Base-by-base conservation (phyloP, 2,329 filamentous ascomycete genomes). In the Aspergillus pseudoviridinutans region DNA sequence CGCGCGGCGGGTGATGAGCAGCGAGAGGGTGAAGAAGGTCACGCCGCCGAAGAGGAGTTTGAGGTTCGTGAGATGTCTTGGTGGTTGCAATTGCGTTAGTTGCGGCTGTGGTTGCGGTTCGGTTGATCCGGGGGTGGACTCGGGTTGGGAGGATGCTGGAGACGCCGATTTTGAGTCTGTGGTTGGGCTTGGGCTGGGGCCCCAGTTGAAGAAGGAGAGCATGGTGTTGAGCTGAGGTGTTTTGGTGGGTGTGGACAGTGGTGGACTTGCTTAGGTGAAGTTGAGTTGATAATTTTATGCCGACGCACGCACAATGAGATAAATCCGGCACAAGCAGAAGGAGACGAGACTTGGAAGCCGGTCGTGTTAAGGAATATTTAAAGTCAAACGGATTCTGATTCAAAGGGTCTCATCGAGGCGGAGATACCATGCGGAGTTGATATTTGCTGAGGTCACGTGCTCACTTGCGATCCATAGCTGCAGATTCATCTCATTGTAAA, bases 31-130 rank as follows among this genome's bases (percentile, higher is more conserved):
- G 62, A 95, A 83, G 76, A 96, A 95, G 55, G 84, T 80, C 10
- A 89, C 82, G 46, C 93, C 93, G 59, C 87, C 86, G 65, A 87
- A 79, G 74, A 94, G 88, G 58, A 96, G 73, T 59, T 76, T 76
- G 47, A 69, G 62, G 63, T 71, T 68, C 25, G 72, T 67, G 54
- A 58, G 62, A 42, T 67, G 58, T 55, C 57, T 57, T 44, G 20
- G 32, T 14, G 12, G 4, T 35, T 17, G 32, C 14, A 5, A 5
- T 17, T 58, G 64, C 8, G n/a, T 49, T 44, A 20, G 49, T 24
- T 29, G 55, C 4, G 54, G 27, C 38, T 60, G 44, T 47, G 29
- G 22, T 35, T 59, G 32, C 4, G 54, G 27, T 35, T 58, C 58
- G 56, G 60, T 24, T 47, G 44, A 24, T 47, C 32, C 32, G 12